Conservation (phyloP, 2,329 filamentous ascomycete genomes). For the Colletotrichum filicis region DNA sequence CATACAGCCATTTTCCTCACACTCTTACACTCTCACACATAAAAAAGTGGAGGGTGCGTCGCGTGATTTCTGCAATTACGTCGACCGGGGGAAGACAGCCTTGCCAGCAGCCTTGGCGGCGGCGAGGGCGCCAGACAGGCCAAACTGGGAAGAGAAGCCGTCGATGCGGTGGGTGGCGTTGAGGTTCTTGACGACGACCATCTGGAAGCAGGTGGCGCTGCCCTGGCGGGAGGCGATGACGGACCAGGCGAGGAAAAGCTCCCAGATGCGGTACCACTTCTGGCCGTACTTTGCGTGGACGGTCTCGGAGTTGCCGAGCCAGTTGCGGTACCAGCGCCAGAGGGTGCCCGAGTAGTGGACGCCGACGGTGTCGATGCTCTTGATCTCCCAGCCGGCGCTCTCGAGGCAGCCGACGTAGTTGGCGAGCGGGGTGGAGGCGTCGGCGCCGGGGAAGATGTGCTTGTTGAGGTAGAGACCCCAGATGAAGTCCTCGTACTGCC, state of each 20-base stretch:
- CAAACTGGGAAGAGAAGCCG: constrained; percentile 76
- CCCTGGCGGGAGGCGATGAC: constrained; percentile 88
- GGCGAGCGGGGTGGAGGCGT: constrained; percentile 92
- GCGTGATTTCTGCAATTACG: not conserved
- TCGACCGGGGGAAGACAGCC: constrained; percentile 15
- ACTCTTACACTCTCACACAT: not conserved
- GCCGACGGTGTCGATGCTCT: constrained; percentile 91
- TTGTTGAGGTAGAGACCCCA: constrained; percentile 99
- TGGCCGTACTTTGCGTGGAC: constrained; percentile 95
- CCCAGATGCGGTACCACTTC: constrained; percentile 96
- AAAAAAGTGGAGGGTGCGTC: not conserved
- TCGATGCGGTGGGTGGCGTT: constrained; percentile 87
- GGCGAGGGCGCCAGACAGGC: constrained; percentile 69
- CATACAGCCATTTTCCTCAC: not conserved
- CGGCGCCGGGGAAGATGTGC: constrained; percentile 97
- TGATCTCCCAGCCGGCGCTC: constrained; percentile 86
- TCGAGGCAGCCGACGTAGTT: constrained; percentile 89
- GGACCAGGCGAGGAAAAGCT: constrained; percentile 88
- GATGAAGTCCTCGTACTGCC: constrained; percentile 98
- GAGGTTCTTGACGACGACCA: constrained; percentile 89
- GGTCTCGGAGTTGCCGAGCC: constrained; percentile 93
- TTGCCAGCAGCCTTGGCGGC: constrained; percentile 45
- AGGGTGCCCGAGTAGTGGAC: constrained; percentile 97
- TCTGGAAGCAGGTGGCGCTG: constrained; percentile 86
- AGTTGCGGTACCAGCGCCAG: constrained; percentile 99